Percentiles rank a stretch among this genome's conserved stretches.
These are phyloP conservation scores for Heliamphora exappendiculata DNA, from an alignment of 148 eudicot genomes.

Conservation along the genomic window DNA sequence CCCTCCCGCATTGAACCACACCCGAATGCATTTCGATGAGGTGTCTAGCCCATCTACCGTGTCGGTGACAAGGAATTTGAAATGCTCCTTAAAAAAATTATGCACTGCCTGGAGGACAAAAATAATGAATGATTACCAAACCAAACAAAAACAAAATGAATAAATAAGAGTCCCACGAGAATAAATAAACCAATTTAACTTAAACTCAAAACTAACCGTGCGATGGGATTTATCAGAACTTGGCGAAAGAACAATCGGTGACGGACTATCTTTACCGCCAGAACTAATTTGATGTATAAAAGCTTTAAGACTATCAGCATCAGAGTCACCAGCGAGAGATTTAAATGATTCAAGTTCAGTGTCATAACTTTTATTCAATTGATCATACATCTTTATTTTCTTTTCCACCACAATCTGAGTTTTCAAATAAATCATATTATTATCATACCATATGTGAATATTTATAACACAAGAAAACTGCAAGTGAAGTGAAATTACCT, in stretches of 20 bases:
- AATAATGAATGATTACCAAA: neutral
- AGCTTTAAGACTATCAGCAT: constrained; percentile 52
- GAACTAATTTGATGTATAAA: constrained; percentile 57
- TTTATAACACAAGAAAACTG: neutral
- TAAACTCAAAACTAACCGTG: constrained; percentile 40
- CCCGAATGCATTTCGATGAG: constrained; percentile 81
- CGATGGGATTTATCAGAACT: constrained; percentile 83
- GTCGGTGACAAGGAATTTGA: constrained; percentile 82
- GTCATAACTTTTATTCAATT: constrained; percentile 41
- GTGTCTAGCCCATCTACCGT: constrained; percentile 77
- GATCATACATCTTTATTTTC: constrained; percentile 37
- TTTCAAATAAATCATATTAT: neutral
- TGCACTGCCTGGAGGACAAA: constrained; percentile 64
- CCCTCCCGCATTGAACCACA: constrained; percentile 58
- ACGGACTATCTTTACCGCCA: constrained; percentile 30
- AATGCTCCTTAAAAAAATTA: constrained; percentile 79
- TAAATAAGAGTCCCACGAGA: neutral
- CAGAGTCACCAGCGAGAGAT: constrained; percentile 62
- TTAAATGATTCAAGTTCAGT: constrained; percentile 63
- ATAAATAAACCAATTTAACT: neutral
- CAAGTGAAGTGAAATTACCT: constrained; percentile 35
- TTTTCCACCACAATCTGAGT: constrained; percentile 58
- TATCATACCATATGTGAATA: neutral
- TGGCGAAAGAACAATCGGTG: constrained; percentile 64
- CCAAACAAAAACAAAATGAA: neutral